phyloP scores from a whole-genome alignment of 805 yeast species.

The Lachancea sp. region DNA sequence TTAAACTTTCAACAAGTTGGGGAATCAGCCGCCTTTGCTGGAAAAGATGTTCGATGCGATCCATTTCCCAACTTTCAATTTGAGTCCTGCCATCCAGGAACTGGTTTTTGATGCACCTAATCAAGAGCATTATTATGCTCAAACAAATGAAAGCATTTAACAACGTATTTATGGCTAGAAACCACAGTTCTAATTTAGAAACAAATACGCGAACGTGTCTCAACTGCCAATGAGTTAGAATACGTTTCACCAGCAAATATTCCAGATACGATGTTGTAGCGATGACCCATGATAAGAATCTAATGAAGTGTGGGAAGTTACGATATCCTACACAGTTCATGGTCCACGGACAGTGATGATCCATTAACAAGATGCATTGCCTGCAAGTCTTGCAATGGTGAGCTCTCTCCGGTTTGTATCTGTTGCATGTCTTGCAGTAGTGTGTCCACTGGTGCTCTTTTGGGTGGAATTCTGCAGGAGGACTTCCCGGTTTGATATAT shows the following conservation, averaged over 20 bases:
- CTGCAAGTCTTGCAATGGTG: constrained; percentile 82
- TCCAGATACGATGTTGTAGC: constrained; percentile 44
- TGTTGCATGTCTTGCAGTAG: constrained; percentile 68
- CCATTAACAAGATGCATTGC: constrained; percentile 78
- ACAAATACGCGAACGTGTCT: constrained; percentile 46
- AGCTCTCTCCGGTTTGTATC: constrained; percentile 71
- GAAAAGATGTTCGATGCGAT: constrained; percentile 65
- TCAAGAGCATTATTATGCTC: constrained; percentile 51
- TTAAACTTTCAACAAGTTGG: constrained; percentile 41
- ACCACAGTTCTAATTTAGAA: constrained; percentile 44
- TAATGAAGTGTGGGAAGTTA: constrained; percentile 71
- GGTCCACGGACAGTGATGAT: constrained; percentile 94
- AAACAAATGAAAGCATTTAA: constrained; percentile 52
- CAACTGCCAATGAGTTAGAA: constrained; percentile 40
- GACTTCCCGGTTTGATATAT: constrained; percentile 57
- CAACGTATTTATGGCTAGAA: constrained; percentile 50
- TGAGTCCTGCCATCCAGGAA: constrained; percentile 68
- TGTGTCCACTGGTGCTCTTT: constrained; percentile 48
- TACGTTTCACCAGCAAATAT: constrained; percentile 37
- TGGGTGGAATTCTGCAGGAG: constrained; percentile 46
- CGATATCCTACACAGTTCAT: constrained; percentile 78
- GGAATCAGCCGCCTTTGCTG: constrained; percentile 44
- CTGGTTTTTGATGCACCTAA: constrained; percentile 55
- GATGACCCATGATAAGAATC: constrained; percentile 67
- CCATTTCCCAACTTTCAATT: constrained; percentile 89